These are phyloP conservation scores for Fusarium piperis DNA, from an alignment of 2,329 filamentous ascomycete species.

Conservation along the genomic window DNA sequence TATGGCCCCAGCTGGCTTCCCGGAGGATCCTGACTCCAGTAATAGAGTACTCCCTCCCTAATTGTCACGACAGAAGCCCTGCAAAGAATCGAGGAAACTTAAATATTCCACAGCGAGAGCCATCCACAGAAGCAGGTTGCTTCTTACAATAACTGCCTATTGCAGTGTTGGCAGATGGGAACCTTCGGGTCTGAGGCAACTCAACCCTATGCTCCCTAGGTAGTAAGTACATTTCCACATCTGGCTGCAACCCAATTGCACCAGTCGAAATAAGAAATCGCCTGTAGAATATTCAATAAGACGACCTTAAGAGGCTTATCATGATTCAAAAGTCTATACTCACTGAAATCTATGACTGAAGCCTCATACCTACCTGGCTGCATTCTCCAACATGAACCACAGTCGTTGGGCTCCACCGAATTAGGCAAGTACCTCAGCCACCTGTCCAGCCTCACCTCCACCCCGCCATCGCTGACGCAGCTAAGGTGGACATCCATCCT, in stretches of 20 bases:
- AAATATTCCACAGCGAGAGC: neutral
- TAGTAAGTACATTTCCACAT: neutral
- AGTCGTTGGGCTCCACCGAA: slow-evolving; percentile 14
- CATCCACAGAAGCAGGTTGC: neutral
- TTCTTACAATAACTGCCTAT: neutral
- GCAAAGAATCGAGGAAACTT: neutral
- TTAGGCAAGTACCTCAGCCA: slow-evolving; percentile 25
- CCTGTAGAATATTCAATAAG: neutral
- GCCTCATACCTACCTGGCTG: neutral
- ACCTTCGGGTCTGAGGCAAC: neutral
- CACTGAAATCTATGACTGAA: neutral
- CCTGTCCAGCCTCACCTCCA: slow-evolving; percentile 41
- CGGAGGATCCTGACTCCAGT: neutral
- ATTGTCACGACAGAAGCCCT: neutral
- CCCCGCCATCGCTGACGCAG: slow-evolving; percentile 49
- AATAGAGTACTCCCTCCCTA: neutral
- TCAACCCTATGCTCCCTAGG: neutral
- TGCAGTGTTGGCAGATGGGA: neutral
- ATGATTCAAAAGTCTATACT: neutral
- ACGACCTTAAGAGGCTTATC: neutral
- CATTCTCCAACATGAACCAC: neutral
- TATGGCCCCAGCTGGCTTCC: neutral
- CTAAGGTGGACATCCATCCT: slow-evolving; percentile 32
- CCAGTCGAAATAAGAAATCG: neutral
- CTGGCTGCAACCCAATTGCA: neutral